These are phyloP conservation scores for Saturnispora quitensis DNA, from an alignment of 805 yeast genomes.

Conservation along the genomic window DNA sequence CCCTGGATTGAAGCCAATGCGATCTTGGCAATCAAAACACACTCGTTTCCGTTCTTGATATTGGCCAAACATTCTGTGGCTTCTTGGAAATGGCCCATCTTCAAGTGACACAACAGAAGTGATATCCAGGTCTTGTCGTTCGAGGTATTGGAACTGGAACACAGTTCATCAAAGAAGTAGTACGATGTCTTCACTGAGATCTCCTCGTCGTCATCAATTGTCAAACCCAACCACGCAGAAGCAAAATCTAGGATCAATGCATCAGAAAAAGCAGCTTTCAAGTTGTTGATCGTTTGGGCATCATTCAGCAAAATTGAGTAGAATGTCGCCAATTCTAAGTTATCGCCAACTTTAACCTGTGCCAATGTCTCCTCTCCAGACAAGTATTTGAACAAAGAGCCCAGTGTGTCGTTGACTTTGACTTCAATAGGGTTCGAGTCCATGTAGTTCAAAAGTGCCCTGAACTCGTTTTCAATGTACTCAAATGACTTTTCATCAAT, in stretches of 20 bases:
- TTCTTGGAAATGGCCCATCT: conserved; percentile 74
- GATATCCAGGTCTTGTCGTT: conserved; percentile 42
- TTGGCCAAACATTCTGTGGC: conserved; percentile 56
- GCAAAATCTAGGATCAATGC: conserved; percentile 68
- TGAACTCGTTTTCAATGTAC: conserved; percentile 12
- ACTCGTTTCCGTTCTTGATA: conserved; percentile 7
- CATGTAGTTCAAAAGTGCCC: conserved; percentile 12
- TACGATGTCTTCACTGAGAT: conserved; percentile 35
- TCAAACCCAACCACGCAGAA: conserved; percentile 52
- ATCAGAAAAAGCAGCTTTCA: conserved; percentile 52
- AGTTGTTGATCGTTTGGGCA: conserved; percentile 31
- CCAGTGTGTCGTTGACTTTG: not conserved
- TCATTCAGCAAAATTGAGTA: not conserved
- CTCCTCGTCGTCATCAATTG: conserved; percentile 27
- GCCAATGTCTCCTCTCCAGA: not conserved
- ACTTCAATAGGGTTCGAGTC: conserved; percentile 8
- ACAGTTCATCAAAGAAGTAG: conserved; percentile 74
- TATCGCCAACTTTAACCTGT: not conserved
- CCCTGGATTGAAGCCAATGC: conserved; percentile 53
- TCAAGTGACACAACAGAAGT: conserved; percentile 66
- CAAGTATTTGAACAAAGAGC: not conserved
- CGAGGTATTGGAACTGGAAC: conserved; percentile 44
- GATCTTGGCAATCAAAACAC: conserved; percentile 48
- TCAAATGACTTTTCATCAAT: conserved; percentile 7
- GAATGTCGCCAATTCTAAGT: conserved; percentile 2